A percentile compares a stretch with the other conserved stretches of the same genome.
phyloP scores from a whole-genome alignment of 164 flowering plant species.

The Hamamelis virginiana region DNA sequence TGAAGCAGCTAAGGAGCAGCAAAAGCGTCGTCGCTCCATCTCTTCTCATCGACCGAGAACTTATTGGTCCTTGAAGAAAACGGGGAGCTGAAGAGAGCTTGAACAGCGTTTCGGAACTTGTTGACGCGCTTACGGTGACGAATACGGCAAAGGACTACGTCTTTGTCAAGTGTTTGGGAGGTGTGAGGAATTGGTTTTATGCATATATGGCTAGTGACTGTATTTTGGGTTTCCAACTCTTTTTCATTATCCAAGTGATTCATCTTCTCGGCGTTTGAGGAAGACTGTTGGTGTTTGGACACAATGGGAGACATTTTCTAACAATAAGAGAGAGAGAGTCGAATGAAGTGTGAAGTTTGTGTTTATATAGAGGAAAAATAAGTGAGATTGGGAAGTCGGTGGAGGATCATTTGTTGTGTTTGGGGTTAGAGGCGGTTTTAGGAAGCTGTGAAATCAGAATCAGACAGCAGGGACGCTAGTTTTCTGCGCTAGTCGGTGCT shows the following conservation, averaged over 20 bases:
- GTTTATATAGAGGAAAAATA: background rate
- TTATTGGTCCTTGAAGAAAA: background rate
- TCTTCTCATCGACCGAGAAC: conserved; percentile 5
- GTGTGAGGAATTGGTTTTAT: conserved; percentile 27
- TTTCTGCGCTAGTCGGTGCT: background rate
- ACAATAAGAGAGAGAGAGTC: background rate
- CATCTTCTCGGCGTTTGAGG: background rate
- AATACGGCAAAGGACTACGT: conserved; percentile 34
- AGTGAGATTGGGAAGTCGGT: background rate
- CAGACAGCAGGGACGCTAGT: background rate
- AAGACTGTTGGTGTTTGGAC: background rate
- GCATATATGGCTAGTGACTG: conserved; percentile 21
- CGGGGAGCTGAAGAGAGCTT: conserved; percentile 18
- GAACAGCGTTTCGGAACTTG: conserved; percentile 20
- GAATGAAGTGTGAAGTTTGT: background rate
- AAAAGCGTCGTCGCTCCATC: conserved; percentile 43
- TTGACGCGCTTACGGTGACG: conserved; percentile 38
- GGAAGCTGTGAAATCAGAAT: background rate
- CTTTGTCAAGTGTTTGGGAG: conserved; percentile 24
- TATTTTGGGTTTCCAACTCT: background rate
- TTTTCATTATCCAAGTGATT: background rate
- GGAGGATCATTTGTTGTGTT: too few relatives aligned
- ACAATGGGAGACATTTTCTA: background rate
- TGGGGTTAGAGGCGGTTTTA: background rate
- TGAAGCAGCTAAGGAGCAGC: conserved; percentile 31